Evolutionary conservation across 75 land plant genomes (phyloP).

Genomic region (Picea glauca): DNA sequence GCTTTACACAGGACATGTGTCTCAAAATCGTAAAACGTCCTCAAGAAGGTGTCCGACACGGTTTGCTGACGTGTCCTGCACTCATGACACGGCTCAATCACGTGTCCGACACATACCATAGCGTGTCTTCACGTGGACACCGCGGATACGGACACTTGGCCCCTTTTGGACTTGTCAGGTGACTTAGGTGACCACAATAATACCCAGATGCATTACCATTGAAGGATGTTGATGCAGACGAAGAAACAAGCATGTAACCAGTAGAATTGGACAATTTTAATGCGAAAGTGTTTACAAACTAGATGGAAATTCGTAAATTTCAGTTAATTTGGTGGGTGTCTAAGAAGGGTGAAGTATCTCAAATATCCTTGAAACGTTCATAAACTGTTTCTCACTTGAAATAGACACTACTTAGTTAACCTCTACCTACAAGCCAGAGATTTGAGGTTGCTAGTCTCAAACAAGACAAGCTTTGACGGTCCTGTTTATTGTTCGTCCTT

Average conservation of each 20-base stretch:
- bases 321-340: neutral
- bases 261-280: neutral
- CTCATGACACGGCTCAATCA: too few species aligned
- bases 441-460: constrained; percentile 1
- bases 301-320: neutral
- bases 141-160: too few species aligned
- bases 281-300: neutral
- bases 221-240: neutral
- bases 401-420: neutral
- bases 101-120: too few species aligned
- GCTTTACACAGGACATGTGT: too few species aligned
- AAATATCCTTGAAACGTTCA: neutral
- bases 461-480: neutral
- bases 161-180: too few species aligned
- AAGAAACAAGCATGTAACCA: neutral
- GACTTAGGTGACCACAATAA: neutral
- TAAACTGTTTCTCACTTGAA: neutral
- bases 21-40: too few species aligned
- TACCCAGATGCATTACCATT: neutral
- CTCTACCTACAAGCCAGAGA: neutral
- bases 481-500: neutral
- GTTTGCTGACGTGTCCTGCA: too few species aligned
- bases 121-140: too few species aligned
- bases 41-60: too few species aligned
- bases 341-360: neutral